These are phyloP conservation scores for Petunia axillaris DNA, from an alignment of 257 asterid species.

Conservation along the genomic window DNA sequence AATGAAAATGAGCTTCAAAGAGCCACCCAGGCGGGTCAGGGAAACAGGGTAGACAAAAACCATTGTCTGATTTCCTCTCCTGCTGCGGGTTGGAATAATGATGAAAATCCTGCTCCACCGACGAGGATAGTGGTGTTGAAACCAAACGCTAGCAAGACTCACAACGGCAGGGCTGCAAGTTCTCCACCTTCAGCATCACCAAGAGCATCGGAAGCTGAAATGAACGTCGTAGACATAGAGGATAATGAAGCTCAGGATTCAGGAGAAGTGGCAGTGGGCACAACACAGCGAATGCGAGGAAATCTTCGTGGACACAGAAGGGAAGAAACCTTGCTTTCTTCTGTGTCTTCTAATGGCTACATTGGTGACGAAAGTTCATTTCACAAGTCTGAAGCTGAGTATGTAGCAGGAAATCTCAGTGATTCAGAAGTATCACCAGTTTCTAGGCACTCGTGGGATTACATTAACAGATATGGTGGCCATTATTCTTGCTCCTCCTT, in stretches of 20 bases:
- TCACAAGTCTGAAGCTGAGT: conserved; percentile 76
- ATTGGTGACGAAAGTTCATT: conserved; percentile 90
- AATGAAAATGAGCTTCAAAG: conserved; percentile 50
- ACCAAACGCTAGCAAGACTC: conserved; percentile 68
- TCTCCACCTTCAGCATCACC: conserved; percentile 64
- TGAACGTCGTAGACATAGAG: conserved; percentile 52
- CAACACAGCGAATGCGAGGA: conserved; percentile 72
- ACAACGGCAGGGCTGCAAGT: conserved; percentile 46
- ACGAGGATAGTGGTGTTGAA: conserved; percentile 95
- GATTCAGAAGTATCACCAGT: conserved; percentile 90
- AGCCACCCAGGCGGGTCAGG: conserved; percentile 39
- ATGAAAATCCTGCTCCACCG: conserved; percentile 60
- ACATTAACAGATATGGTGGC: conserved; percentile 70
- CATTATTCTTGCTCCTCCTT: conserved; percentile 78
- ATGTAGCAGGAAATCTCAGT: conserved; percentile 68
- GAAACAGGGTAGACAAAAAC: conserved; percentile 43
- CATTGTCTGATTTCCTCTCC: conserved; percentile 48
- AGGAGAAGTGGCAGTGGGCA: conserved; percentile 72
- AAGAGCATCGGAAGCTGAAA: conserved; percentile 45
- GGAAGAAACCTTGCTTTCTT: conserved; percentile 73
- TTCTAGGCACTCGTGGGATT: conserved; percentile 97
- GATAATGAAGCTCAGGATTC: conserved; percentile 73
- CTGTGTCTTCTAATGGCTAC: conserved; percentile 79
- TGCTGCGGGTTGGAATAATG: conserved; percentile 48
- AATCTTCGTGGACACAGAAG: conserved; percentile 60